Conservation (phyloP, 1,139 yeast species). For the Zhuliangozyma parablackwelliae region DNA sequence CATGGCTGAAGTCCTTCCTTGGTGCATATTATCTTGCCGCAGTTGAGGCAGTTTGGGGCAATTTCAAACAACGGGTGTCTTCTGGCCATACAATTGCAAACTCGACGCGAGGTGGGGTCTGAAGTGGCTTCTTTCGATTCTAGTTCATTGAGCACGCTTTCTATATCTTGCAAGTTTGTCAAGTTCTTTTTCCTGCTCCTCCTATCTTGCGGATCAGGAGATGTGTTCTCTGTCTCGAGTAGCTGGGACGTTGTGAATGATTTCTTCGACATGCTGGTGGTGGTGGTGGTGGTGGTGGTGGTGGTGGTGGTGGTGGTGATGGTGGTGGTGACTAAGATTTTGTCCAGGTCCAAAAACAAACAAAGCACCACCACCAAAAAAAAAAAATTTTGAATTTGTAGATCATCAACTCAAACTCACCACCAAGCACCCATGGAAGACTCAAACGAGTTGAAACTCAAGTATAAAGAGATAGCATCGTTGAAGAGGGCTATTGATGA, state of each 20-base stretch:
- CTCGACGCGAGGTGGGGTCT: constrained; percentile 14
- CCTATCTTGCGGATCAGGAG: constrained; percentile 14
- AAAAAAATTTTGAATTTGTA: neutral
- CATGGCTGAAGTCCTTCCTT: constrained; percentile 92
- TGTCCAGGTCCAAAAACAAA: no score
- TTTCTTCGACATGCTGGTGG: constrained; percentile 9
- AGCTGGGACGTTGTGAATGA: constrained; percentile 38
- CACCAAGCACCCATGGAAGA: constrained; percentile 9
- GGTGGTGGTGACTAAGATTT: neutral
- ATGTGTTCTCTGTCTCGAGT: constrained; percentile 22
- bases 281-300: neutral
- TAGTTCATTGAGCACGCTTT: constrained; percentile 34
- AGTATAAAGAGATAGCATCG: constrained; percentile 32
- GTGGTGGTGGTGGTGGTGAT: neutral
- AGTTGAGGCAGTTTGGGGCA: constrained; percentile 89
- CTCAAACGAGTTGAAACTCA: constrained; percentile 20
- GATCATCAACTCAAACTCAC: neutral
- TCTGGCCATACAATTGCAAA: constrained; percentile 80
- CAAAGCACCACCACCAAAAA: neutral
- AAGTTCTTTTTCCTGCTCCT: constrained; percentile 35
- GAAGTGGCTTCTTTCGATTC: constrained; percentile 18
- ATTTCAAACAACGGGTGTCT: constrained; percentile 84
- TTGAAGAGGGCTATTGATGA: constrained; percentile 26
- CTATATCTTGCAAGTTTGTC: constrained; percentile 56
- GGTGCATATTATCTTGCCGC: constrained; percentile 90